Evolutionary conservation across 805 yeast species (phyloP), one percentile per base, ranked within the genome.

Genomic region (Ogataea sp.): DNA sequence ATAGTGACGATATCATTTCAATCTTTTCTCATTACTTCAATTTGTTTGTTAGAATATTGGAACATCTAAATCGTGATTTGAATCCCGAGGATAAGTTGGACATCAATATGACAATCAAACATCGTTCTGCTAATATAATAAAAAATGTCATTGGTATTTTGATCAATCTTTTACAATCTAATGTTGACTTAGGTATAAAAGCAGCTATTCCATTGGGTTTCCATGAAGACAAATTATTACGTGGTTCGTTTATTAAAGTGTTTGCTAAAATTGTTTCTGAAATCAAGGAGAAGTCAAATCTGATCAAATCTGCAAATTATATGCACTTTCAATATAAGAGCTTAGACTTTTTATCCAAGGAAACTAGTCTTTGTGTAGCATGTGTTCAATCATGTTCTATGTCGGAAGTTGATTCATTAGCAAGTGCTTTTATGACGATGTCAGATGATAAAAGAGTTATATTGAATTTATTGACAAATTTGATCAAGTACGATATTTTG

Each of bases 201-300:
- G 76, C 75, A 55, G 87, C 89, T 2, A 56, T 86, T 14, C 88
- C 93, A 0, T 70, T 86, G 54, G 93, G 94, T 0, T 84, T 78
- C 50, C 85, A 85, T 49, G 71, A 71, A 18, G 82, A 83, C 53
- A 58, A 63, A 13, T 70, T 77, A 39, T 78, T 85, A 23, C 65
- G 93, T 43, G 65, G 80, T 10, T 77, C 94, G 0, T 84, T 86
- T 52, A 66, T 87, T 51, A 80, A 80, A 41, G 90, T 87, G 2
- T 86, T 87, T 47, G 75, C 83, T 3, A 77, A 80, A 38, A 83
- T 84, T 53, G 62, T 75, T 46, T 52, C 67, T 62, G 25, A 52
- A 11, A 23, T 42, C 15, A 25, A 35, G 7, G 11, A 34, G 3
- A 42, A 52, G 30, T 52, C 52, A 16, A 30, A 11, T 8, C 34